These are phyloP conservation scores for Pleurotus salmoneostramineus DNA, from an alignment of 768 basidiomycete species.

Conservation along the genomic window DNA sequence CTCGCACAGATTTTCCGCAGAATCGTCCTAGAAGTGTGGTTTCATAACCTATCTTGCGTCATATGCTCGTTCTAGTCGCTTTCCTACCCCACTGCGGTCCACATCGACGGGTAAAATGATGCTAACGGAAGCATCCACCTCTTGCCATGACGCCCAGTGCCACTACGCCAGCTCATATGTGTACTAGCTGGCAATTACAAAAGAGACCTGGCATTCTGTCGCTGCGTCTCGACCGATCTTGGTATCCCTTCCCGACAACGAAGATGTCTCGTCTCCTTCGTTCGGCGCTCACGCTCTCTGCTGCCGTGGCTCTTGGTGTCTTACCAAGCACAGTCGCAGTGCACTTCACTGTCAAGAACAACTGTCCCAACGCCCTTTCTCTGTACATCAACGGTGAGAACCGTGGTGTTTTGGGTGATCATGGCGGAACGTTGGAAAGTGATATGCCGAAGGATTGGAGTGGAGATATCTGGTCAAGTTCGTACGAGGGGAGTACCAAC, in stretches of 20 bases:
- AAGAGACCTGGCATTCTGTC: background rate
- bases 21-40: background rate
- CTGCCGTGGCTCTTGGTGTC: background rate
- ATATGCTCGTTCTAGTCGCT: background rate
- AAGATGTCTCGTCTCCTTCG: conserved; percentile 7
- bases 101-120: background rate
- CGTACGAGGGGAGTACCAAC: conserved; percentile 3
- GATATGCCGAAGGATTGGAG: conserved; percentile 6
- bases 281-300: conserved; percentile 6
- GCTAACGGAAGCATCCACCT: background rate
- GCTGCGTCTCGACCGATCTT: background rate
- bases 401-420: conserved; percentile 1
- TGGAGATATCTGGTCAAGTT: conserved; percentile 6
- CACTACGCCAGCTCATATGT: background rate
- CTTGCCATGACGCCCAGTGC: background rate
- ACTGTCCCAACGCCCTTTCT: conserved; percentile 1
- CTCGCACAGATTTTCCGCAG: too few species aligned
- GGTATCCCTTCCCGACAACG: conserved; percentile 1
- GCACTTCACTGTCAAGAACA: conserved; percentile 4
- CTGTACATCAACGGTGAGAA: conserved; percentile 4
- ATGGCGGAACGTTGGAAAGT: background rate
- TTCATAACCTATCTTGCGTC: background rate
- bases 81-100: background rate
- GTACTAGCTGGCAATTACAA: background rate
- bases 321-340: background rate